These are phyloP conservation scores for Fusarium sp. DNA, from an alignment of 2,329 filamentous ascomycete genomes.

Conservation along the genomic window DNA sequence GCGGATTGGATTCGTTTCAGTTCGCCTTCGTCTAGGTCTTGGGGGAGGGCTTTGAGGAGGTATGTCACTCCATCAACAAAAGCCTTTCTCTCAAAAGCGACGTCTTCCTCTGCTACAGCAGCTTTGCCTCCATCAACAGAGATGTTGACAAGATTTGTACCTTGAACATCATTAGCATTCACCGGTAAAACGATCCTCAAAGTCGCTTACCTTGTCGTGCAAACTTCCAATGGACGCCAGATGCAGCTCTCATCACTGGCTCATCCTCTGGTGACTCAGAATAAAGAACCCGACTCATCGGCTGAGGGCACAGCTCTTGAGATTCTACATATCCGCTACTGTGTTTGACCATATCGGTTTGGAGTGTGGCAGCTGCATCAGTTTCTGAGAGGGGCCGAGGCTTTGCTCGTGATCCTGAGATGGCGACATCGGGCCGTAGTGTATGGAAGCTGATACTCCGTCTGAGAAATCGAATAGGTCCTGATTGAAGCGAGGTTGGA, in stretches of 20 bases:
- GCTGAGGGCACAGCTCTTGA: slow-evolving; percentile 19
- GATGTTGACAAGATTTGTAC: slow-evolving; percentile 45
- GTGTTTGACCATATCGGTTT: slow-evolving; percentile 29
- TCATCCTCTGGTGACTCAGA: slow-evolving; percentile 40
- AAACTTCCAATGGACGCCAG: slow-evolving; percentile 51
- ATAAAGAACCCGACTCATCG: slow-evolving; percentile 45
- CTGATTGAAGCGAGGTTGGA: slow-evolving; percentile 63
- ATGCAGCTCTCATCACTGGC: slow-evolving; percentile 43
- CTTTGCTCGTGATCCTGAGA: slow-evolving; percentile 28
- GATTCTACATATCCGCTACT: slow-evolving; percentile 11
- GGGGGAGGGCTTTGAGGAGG: slow-evolving; percentile 71
- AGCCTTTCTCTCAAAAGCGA: slow-evolving; percentile 63
- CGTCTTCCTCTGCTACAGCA: slow-evolving; percentile 40
- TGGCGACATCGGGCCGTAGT: slow-evolving; percentile 29
- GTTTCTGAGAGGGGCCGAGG: slow-evolving; percentile 39
- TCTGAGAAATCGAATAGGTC: slow-evolving; percentile 62
- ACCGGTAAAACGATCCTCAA: neutral
- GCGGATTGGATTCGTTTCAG: slow-evolving; percentile 51
- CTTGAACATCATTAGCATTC: slow-evolving; percentile 30
- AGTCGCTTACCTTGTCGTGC: slow-evolving; percentile 49
- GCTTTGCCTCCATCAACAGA: slow-evolving; percentile 46
- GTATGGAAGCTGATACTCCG: slow-evolving; percentile 53
- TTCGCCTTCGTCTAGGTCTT: slow-evolving; percentile 67
- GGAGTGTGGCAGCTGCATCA: slow-evolving; percentile 23
- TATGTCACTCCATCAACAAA: slow-evolving; percentile 74